Conservation (phyloP, 257 asterid genomes). For the Solanum neorickii region DNA sequence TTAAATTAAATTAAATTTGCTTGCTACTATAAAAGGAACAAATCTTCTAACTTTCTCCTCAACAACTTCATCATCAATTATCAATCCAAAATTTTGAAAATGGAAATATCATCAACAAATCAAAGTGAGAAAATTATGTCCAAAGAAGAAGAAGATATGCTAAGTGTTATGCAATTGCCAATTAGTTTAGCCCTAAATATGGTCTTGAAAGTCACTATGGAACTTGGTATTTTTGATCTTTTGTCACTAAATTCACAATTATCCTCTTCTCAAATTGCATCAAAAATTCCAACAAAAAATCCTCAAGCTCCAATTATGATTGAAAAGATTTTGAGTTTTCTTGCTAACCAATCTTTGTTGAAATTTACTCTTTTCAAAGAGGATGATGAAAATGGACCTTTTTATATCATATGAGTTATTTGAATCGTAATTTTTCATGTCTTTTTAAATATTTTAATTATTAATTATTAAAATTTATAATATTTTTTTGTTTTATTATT, state of each 20-base stretch:
- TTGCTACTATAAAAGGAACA: not conserved
- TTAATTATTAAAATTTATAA: not conserved
- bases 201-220: constrained; percentile 8
- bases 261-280: not conserved
- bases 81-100: not conserved
- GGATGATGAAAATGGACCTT: not conserved
- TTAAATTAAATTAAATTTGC: not conserved
- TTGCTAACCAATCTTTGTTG: constrained; percentile 1
- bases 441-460: not conserved
- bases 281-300: not conserved
- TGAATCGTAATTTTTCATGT: not conserved
- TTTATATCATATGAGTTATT: not conserved
- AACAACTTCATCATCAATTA: not conserved
- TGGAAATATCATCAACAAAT: not conserved
- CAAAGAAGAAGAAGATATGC: not conserved
- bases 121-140: not conserved
- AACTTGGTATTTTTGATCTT: constrained; percentile 9
- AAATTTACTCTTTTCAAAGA: not conserved
- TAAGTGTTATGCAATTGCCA: not conserved
- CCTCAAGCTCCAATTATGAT: constrained; percentile 1
- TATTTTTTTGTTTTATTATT: not conserved
- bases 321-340: constrained; percentile 1
- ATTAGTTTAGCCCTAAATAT: not conserved
- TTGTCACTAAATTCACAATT: not conserved
- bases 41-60: not conserved